phyloP scores from a whole-genome alignment of 768 basidiomycete genomes.

The Gloeostereum incarnatum region DNA sequence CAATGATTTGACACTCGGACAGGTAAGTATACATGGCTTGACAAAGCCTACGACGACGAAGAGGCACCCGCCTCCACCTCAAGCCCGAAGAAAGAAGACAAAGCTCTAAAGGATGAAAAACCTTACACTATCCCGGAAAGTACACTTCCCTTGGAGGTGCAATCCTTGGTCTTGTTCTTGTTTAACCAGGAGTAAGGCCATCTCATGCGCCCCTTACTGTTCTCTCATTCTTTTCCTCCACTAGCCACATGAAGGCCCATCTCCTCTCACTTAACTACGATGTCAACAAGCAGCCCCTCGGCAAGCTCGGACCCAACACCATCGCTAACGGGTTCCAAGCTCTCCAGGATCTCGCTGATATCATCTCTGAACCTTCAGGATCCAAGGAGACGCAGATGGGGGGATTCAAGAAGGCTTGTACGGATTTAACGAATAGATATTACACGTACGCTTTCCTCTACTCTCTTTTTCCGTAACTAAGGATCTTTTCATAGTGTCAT shows the following conservation, averaged over 20 bases:
- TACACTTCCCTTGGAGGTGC: neutral
- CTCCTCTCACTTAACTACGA: conserved; percentile 37
- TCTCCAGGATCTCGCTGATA: conserved; percentile 20
- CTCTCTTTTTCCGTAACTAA: neutral
- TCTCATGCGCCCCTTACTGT: neutral
- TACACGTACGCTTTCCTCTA: conserved; percentile 25
- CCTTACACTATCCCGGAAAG: neutral
- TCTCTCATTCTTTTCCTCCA: neutral
- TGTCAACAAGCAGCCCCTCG: conserved; percentile 35
- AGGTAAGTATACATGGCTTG: conserved; percentile 36
- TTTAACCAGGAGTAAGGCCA: neutral
- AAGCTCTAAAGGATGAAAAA: neutral
- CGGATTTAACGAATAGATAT: conserved; percentile 26
- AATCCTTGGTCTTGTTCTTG: neutral
- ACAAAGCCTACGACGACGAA: conserved; percentile 10
- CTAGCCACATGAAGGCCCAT: conserved; percentile 26
- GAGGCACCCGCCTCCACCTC: neutral
- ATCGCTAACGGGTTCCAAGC: conserved; percentile 33
- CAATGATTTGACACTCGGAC: neutral
- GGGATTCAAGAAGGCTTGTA: conserved; percentile 25
- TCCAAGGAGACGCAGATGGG: conserved; percentile 10
- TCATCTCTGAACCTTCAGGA: conserved; percentile 4
- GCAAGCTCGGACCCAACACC: conserved; percentile 34
- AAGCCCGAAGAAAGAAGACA: neutral
- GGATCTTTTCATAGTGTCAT: conserved; percentile 20